Percentiles rank a stretch among this genome's conserved stretches.
Evolutionary conservation across 2,329 filamentous ascomycete species (phyloP).

Genomic region (Dothistroma septosporum): DNA sequence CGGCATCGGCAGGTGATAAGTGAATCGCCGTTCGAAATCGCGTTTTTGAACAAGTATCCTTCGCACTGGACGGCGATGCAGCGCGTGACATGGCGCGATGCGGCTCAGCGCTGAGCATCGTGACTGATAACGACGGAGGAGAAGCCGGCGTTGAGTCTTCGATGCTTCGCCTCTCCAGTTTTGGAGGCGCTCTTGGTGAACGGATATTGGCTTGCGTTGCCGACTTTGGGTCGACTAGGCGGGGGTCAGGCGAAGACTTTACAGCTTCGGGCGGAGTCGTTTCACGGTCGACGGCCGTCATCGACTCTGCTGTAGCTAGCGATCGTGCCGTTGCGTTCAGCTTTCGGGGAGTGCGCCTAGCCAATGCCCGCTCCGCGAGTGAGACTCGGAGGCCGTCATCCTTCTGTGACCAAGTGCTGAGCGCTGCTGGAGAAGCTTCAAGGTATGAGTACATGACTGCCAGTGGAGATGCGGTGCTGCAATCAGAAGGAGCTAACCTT

Average conservation of each 20-base stretch:
- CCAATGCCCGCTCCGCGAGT: constrained; percentile 19
- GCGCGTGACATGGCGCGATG: neutral
- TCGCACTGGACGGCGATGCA: constrained; percentile 1
- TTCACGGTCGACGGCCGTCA: neutral
- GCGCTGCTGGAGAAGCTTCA: constrained; percentile 14
- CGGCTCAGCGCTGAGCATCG: neutral
- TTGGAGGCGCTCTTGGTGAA: neutral
- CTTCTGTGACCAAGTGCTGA: neutral
- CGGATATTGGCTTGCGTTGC: neutral
- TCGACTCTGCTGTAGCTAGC: constrained; percentile 1
- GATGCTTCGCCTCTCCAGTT: constrained; percentile 1
- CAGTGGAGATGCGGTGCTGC: neutral
- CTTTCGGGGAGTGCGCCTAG: constrained; percentile 25
- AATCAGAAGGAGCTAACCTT: constrained; percentile 16
- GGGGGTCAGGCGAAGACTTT: neutral
- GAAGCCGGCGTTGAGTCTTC: neutral
- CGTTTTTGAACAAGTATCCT: neutral
- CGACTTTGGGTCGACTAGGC: neutral
- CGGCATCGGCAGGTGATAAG: neutral
- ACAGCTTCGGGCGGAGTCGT: neutral
- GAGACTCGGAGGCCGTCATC: neutral
- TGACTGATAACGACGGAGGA: neutral
- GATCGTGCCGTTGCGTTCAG: constrained; percentile 12
- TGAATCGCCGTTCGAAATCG: neutral
- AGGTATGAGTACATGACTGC: constrained; percentile 20